These are phyloP conservation scores for Oryza punctata DNA, from an alignment of 176 grass and related monocot species.

Conservation along the genomic window DNA sequence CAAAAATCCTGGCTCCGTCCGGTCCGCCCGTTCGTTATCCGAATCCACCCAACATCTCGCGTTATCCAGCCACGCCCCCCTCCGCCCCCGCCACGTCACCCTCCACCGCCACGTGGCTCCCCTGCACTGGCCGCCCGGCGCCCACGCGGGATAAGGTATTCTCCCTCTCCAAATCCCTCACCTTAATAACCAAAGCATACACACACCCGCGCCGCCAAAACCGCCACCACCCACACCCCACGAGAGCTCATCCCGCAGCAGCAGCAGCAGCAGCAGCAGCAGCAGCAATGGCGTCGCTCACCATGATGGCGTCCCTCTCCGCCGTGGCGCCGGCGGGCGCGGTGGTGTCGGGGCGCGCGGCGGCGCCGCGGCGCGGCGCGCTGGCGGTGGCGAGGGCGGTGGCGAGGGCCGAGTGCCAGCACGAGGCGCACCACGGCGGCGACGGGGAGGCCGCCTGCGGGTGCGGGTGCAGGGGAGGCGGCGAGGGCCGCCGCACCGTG, in stretches of 20 bases:
- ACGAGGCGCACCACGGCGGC: constrained; percentile 25
- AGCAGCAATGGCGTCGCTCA: constrained; percentile 65
- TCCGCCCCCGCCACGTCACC: constrained; percentile 15
- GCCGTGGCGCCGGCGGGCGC: constrained; percentile 22
- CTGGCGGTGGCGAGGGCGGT: constrained; percentile 43
- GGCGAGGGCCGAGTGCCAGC: constrained; percentile 21
- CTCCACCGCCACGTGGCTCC: constrained; percentile 30
- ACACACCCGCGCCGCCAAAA: constrained; percentile 18
- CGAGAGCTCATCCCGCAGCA: neutral
- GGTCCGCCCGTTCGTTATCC: constrained; percentile 55
- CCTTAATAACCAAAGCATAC: constrained; percentile 41
- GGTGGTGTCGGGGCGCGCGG: neutral
- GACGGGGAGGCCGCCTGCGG: constrained; percentile 8
- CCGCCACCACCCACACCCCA: too few relatives aligned
- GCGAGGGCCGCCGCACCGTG: constrained; percentile 50
- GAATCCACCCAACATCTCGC: constrained; percentile 18
- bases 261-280: neutral
- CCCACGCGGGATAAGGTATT: constrained; percentile 50
- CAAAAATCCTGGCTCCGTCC: too few relatives aligned
- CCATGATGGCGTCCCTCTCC: constrained; percentile 65
- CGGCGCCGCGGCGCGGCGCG: constrained; percentile 27
- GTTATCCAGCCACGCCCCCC: constrained; percentile 28
- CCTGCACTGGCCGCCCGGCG: constrained; percentile 24
- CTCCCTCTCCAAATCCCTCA: neutral
- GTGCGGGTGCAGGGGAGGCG: neutral